Evolutionary conservation across 192 early-diverging fungal species (phyloP).

Genomic region (Coemansia sp.): DNA sequence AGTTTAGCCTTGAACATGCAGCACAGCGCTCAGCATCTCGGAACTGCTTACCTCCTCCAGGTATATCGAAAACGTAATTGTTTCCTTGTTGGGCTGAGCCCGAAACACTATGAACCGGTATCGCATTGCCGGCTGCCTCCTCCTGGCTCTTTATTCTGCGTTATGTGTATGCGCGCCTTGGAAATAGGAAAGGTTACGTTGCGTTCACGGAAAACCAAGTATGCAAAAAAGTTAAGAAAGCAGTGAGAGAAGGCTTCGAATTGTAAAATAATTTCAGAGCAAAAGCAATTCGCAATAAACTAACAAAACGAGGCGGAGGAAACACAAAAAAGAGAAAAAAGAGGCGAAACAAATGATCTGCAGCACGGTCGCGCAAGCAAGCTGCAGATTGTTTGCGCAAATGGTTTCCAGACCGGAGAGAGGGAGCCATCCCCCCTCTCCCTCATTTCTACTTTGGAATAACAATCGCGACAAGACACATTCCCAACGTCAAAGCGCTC

Average conservation of each 20-base stretch:
- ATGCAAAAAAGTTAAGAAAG: no score
- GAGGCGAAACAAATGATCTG: background rate
- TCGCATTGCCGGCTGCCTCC: conserved; percentile 21
- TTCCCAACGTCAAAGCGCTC: background rate
- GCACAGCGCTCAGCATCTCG: background rate
- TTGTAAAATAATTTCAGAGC: no score
- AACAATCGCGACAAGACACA: background rate
- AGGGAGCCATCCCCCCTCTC: no score
- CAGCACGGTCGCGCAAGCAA: background rate
- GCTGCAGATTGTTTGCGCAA: background rate
- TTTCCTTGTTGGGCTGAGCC: conserved; percentile 41
- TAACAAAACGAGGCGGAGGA: no score
- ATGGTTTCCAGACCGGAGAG: background rate
- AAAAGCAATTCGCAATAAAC: no score
- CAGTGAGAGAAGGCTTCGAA: no score
- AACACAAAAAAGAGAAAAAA: no score
- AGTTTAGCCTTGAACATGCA: background rate
- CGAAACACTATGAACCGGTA: conserved; percentile 52
- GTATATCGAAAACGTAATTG: conserved; percentile 41
- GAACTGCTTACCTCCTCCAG: conserved; percentile 22
- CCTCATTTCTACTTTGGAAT: no score
- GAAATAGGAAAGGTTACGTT: background rate
- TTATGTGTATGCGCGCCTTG: background rate
- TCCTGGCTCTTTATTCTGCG: conserved; percentile 7
- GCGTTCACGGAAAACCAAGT: no score